Evolutionary conservation across 2,329 filamentous ascomycete species (phyloP).

Genomic region (Xylariaceae sp.): DNA sequence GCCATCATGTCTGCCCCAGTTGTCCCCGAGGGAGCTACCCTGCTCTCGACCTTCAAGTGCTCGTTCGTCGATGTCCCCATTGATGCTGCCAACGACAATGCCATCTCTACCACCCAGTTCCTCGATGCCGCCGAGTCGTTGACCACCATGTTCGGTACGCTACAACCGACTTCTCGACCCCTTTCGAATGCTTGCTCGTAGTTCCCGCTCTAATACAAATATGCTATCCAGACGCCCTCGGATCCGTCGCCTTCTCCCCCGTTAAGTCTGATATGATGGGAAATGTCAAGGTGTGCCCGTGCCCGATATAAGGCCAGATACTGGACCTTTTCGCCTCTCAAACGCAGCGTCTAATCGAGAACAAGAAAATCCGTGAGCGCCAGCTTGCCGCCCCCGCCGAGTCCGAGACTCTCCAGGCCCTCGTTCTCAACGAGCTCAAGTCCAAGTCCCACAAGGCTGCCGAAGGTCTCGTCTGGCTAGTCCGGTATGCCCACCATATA

Average conservation of each 20-base stretch:
- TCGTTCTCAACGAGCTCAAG: conserved; percentile 82
- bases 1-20: conserved; percentile 47
- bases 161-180: conserved; percentile 2
- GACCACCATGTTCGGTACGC: conserved; percentile 75
- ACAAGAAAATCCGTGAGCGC: conserved; percentile 81
- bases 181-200: not conserved
- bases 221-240: conserved; percentile 49
- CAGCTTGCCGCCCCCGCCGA: conserved; percentile 71
- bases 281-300: conserved; percentile 72
- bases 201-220: conserved; percentile 5
- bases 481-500: conserved; percentile 54
- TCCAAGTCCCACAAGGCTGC: conserved; percentile 82
- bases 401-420: conserved; percentile 78
- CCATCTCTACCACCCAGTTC: conserved; percentile 78
- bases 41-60: conserved; percentile 77
- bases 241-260: conserved; percentile 72
- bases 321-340: conserved; percentile 1
- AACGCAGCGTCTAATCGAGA: conserved; percentile 17
- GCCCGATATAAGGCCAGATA: conserved; percentile 13
- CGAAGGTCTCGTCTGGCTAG: conserved; percentile 86
- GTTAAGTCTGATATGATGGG: conserved; percentile 88
- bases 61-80: conserved; percentile 82
- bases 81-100: conserved; percentile 66
- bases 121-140: conserved; percentile 85
- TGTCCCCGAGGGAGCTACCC: conserved; percentile 64